Evolutionary conservation across 2,329 filamentous ascomycete species (phyloP), one percentile per base, ranked within the genome.

Genomic region (Coniochaeta ligniaria): DNA sequence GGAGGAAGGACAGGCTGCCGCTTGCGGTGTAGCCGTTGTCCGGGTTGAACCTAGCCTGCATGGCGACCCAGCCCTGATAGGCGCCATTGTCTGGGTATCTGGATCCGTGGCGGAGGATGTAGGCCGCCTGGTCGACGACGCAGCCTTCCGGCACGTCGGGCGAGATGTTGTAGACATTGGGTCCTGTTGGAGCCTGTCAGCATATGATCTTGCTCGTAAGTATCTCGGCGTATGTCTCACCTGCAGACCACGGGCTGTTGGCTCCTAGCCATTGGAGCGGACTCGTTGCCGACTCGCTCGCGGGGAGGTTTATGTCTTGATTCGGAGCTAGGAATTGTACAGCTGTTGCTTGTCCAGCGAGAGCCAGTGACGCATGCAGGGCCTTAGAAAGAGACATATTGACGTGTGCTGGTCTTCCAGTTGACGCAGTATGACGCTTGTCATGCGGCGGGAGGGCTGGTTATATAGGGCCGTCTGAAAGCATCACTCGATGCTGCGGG

Each of bases 31-130:
- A 86, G 17, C 79, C 75, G 2, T 78, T 75, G 8, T 73, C 73
- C 69, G 82, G 11, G 69, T 71, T 62, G 64, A 80, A 77, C 61
- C 76, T 74, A 2, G 74, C 65, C 47, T 76, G 71, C 72, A 82
- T 75, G 5, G 74, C 73, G 1, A 77, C 70, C 86, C 86, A 89
- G 54, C 78, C 76, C 6, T 74, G 72, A 62, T 87, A 87, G 6
- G 86, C 84, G 4, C 84, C 83, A 1, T 73, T 73, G 63, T 88
- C 86, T 0, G 85, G 85, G 66, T 82, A 89, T 47, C 85, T 77
- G 47, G 83, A 86, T 20, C 86, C 86, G 73, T 88, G 86, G 20
- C 85, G 80, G 1, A 79, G 77, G 36, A 85, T 73, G 63, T 85
- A 87, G 6, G 83, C 82, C 3, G 81, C 84, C 66, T 85, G 80